Evolutionary conservation across 257 asterid species (phyloP).

Genomic region (Solanum etuberosum): DNA sequence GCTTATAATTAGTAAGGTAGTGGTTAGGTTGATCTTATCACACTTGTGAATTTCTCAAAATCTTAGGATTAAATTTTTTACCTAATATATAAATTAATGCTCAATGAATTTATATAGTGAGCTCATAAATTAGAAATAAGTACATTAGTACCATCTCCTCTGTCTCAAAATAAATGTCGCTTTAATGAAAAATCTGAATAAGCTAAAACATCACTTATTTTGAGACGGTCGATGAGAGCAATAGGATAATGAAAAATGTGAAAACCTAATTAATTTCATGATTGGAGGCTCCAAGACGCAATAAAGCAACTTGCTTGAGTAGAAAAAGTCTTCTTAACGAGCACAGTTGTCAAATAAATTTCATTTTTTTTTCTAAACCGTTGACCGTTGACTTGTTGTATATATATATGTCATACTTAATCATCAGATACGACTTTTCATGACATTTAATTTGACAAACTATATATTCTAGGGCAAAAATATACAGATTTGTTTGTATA

Average conservation of each 20-base stretch:
- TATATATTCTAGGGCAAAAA: neutral
- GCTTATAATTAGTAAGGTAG: neutral
- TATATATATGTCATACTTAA: neutral
- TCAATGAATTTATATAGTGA: neutral
- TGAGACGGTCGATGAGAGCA: accelerated
- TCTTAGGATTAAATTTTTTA: neutral
- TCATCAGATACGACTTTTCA: neutral
- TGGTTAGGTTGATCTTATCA: neutral
- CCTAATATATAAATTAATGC: neutral
- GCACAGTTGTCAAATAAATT: neutral
- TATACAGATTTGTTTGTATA: neutral
- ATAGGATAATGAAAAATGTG: neutral
- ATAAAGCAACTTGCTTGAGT: neutral
- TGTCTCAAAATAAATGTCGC: neutral
- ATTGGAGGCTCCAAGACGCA: neutral
- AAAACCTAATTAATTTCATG: neutral
- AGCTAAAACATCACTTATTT: neutral
- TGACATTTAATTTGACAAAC: neutral
- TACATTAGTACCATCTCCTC: neutral
- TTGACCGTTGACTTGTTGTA: neutral
- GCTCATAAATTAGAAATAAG: neutral
- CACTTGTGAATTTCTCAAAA: neutral
- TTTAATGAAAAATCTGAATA: neutral
- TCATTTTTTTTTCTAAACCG: neutral
- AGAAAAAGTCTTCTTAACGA: neutral